Evolutionary conservation across 108 stramenopile species (phyloP), one percentile per base, ranked within the genome.

Genomic region (Discostella pseudostelligera): DNA sequence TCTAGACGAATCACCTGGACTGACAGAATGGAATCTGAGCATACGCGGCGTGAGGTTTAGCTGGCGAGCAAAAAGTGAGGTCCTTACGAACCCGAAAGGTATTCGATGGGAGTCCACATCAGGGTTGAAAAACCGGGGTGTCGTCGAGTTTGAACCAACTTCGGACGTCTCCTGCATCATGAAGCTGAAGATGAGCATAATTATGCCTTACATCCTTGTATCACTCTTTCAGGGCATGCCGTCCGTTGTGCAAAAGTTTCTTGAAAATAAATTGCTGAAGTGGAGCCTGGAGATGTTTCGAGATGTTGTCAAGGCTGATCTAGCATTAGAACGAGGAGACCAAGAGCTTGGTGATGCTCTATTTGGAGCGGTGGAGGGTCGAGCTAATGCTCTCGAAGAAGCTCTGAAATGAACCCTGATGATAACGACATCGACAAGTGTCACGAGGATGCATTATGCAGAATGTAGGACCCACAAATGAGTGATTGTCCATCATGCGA

Each of bases 251-350:
- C 85, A 90, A 62, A 87, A 93, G 47, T 93, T 90, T 74, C 64
- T 93, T 13, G 71, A 86, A 44, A 86, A 90, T 59, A 93, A 93
- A 72, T 56, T 91, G n/a, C 62, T 93, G 40, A 90, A 90, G 42
- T 93, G 92, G 92, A 88, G 87, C 17, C 60, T 93, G 55, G 92
- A 93, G 67, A 93, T 87, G 86, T 93, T 93, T 58, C 78, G 92
- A 50, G 92, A 93, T 58, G 87, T 85, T 49, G 92, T 93, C 21
- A 90, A 90, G 66, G 89, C 85, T n/a, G 92, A 93, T 48, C 48
- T 93, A 44, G 88, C 89, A 19, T 62, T 93, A 49, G 92, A 93
- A 65, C 74, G 87, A 50, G 92, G 92, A 28, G 87, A 93, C 65
- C 69, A 85, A 35, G 92, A 90, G 59, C 81, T 93, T 16, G 92